Evolutionary conservation across 805 yeast genomes (phyloP).

Genomic region (Candida insectalens): DNA sequence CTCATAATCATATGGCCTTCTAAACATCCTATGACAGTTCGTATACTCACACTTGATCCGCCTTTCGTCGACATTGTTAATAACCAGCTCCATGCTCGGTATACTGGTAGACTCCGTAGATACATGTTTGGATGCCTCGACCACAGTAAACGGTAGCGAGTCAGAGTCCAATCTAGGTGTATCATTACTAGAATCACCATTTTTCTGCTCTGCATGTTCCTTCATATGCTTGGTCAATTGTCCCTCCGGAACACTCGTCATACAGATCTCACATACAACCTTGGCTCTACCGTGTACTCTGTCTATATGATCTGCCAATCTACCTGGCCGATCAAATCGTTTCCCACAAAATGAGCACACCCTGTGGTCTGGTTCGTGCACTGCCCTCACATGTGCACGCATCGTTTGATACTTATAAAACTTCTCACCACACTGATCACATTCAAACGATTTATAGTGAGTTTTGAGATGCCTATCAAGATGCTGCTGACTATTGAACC

Average conservation of each 20-base stretch:
- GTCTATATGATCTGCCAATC: slow-evolving; percentile 55
- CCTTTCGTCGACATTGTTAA: slow-evolving; percentile 26
- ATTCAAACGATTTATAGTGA: slow-evolving; percentile 58
- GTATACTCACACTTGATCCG: slow-evolving; percentile 36
- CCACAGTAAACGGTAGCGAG: too few species aligned
- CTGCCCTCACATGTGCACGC: slow-evolving; percentile 56
- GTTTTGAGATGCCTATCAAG: slow-evolving; percentile 73
- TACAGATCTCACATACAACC: slow-evolving; percentile 53
- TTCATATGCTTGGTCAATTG: slow-evolving; percentile 69
- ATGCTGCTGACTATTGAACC: slow-evolving; percentile 74
- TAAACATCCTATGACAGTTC: slow-evolving; percentile 46
- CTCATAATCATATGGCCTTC: slow-evolving; percentile 35
- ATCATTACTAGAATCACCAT: background rate
- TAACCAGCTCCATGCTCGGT: slow-evolving; percentile 31
- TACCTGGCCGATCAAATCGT: slow-evolving; percentile 51
- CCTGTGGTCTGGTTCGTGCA: slow-evolving; percentile 43
- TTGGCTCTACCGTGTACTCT: slow-evolving; percentile 52
- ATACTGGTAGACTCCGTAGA: too few species aligned
- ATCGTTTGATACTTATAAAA: slow-evolving; percentile 72
- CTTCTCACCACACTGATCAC: slow-evolving; percentile 54
- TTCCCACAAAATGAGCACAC: slow-evolving; percentile 57
- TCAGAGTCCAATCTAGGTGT: slow-evolving; percentile 2
- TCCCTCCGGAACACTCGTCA: slow-evolving; percentile 60
- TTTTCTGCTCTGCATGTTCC: too few species aligned
- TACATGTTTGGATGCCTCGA: too few species aligned